These are phyloP conservation scores for Silene vulgaris DNA, from an alignment of 179 eudicot species.

Conservation along the genomic window DNA sequence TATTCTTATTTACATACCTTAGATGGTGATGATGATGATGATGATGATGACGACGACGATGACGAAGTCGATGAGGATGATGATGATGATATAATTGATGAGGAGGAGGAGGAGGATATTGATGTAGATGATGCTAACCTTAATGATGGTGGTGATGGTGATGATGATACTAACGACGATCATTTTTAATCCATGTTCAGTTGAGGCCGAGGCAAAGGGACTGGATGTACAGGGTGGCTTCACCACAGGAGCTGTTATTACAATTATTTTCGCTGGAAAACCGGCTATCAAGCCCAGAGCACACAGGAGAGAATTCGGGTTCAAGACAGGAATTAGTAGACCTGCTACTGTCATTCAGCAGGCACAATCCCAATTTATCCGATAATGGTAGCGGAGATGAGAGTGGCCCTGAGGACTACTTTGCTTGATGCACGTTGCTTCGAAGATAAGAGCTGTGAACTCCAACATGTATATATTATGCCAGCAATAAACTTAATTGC, in stretches of 20 bases:
- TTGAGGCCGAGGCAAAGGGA: conserved; percentile 46
- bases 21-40: neutral
- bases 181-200: conserved; percentile 53
- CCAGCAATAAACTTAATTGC: conserved; percentile 6
- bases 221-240: conserved; percentile 47
- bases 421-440: conserved; percentile 17
- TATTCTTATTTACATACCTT: conserved; percentile 11
- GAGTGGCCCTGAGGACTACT: conserved; percentile 46
- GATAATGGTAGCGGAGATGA: conserved; percentile 36
- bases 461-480: conserved; percentile 21
- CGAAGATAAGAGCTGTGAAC: neutral
- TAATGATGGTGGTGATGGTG: conserved; percentile 23
- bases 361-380: conserved; percentile 35
- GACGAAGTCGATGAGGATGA: neutral
- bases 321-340: conserved; percentile 45
- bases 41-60: neutral
- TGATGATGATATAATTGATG: conserved; percentile 2
- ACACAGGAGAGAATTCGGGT: conserved; percentile 29
- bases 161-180: conserved; percentile 32
- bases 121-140: conserved; percentile 23
- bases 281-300: conserved; percentile 34
- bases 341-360: conserved; percentile 42
- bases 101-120: conserved; percentile 18
- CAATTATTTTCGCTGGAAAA: conserved; percentile 48
- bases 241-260: conserved; percentile 54